Evolutionary conservation across 495 filamentous ascomycete species (phyloP), one percentile per base, ranked within the genome.

Genomic region (Usnea hakonensis): DNA sequence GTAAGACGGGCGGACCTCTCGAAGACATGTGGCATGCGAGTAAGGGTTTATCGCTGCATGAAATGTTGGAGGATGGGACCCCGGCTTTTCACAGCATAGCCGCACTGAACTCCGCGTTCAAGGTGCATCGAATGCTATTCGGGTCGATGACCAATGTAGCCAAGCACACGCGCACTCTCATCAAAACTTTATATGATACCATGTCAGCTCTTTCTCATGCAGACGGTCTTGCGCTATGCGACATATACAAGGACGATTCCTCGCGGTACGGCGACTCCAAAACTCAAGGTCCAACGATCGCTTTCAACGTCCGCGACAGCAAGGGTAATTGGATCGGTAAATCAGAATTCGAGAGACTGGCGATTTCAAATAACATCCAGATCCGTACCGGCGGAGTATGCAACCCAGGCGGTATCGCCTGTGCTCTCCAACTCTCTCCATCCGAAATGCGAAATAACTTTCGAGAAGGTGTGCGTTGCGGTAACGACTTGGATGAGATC

Each of bases 361-460:
- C 92, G 0, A 78, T 83, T 17, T 76, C 94, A 1, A 89, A 88
- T 65, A 81, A 84, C 35, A 87, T 96, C 53, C 90, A 96, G 66
- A 71, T 96, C 9, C 80, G 93, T 4, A 91, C 89, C 8, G 93
- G 93, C 8, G 88, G 90, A 0, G 79, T 95, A 38, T 97, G 93
- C 75, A 96, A 96, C 65, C 93, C 93, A 0, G 93, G 91, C 10
- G 91, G 93, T 16, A 83, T 95, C 52, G 85, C 91, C n/a, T 68
- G 74, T 0, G 81, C 80, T 33, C 79, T 96, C 23, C 78, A 79
- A 1, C 81, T 95, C 60, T 80, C 85, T 55, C 83, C 87, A 3
- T 85, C 85, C 79, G 90, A 96, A 70, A 86, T 96, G 77, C 85
- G 81, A 64, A 79, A 80, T 53, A 91, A 94, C 66, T 96, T 90